Base-by-base conservation (phyloP, 139 green algal genomes). In the Mychonastes homosphaera region DNA sequence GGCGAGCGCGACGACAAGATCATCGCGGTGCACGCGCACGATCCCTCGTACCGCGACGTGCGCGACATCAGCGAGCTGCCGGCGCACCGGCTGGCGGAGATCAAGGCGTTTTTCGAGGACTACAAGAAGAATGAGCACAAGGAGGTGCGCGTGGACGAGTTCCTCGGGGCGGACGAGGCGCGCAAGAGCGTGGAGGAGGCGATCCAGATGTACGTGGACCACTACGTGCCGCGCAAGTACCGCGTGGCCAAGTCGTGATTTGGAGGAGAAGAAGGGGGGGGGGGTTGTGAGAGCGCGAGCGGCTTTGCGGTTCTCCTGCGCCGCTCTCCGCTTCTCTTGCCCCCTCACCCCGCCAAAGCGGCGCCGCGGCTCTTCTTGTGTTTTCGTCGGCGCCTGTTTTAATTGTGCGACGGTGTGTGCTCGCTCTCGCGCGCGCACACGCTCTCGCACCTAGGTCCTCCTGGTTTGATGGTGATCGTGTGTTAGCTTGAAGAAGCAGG, bases 121-220 rank as follows among this genome's bases (percentile, higher is more conserved):
- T 92, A 92, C 71, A 92, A 92, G 69, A 86, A 86, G 72, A 87
- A 88, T 48, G 83, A 94, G 67, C 75, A 89, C 73, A 95, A 96
- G 76, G 63, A 84, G 46, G 89, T 96, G 10, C 69, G 80, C 45
- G 89, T 96, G 24, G 87, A 96, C 40, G 87, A 95, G 38, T 88
- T 96, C 53, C 59, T 95, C 34, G 89, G 86, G 0, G 61, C 70
- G 29, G 77, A 87, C 33, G 70, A 84, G 29, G 86, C 89, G 9
- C 61, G 72, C 24, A 74, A 79, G 53, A 76, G 80, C 29, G 75
- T 96, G 46, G 73, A 70, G 27, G 79, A 94, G 52, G 59, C 53
- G 27, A 69, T 69, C 30, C 62, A 69, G 51, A 35, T 58, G 48
- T 87, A 87, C 59, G 69, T 81, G 29, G 80, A 92, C 33, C 56